Evolutionary conservation across 345 rosid species (phyloP).

Genomic region (Eutrema yunnanense): DNA sequence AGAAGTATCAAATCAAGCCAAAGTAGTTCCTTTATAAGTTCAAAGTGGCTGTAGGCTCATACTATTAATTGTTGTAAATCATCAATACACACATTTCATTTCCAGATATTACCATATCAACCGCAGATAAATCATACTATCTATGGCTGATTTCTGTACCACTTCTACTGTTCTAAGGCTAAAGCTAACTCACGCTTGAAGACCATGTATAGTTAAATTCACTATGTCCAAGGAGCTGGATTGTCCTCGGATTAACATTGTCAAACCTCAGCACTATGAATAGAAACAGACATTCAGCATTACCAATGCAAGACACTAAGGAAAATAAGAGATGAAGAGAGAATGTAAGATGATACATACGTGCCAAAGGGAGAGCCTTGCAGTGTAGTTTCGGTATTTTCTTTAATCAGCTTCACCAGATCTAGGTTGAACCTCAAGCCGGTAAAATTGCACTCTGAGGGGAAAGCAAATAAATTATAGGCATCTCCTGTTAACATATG

Average conservation of each 20-base stretch:
- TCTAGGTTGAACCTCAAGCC: constrained; percentile 75
- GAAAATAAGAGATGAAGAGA: background rate
- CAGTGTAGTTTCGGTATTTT: constrained; percentile 44
- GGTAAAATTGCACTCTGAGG: constrained; percentile 96
- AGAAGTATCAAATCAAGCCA: background rate
- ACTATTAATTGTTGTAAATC: background rate
- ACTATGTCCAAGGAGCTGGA: background rate
- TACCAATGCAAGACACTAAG: background rate
- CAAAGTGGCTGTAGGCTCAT: background rate
- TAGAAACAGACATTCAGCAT: background rate
- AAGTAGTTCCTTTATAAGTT: constrained; percentile 7
- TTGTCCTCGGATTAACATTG: background rate
- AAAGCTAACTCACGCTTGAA: background rate
- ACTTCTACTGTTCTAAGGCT: background rate
- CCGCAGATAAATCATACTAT: background rate
- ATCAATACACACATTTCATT: background rate
- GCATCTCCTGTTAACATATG: constrained; percentile 52
- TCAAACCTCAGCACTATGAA: background rate
- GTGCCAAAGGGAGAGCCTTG: constrained; percentile 47
- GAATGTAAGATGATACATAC: constrained; percentile 31
- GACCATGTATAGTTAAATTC: background rate
- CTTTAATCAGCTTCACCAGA: constrained; percentile 65
- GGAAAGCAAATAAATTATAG: constrained; percentile 79
- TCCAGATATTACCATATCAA: background rate
- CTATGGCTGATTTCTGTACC: background rate